These are phyloP conservation scores for Jacaranda mimosifolia DNA, from an alignment of 257 asterid genomes.

Conservation along the genomic window DNA sequence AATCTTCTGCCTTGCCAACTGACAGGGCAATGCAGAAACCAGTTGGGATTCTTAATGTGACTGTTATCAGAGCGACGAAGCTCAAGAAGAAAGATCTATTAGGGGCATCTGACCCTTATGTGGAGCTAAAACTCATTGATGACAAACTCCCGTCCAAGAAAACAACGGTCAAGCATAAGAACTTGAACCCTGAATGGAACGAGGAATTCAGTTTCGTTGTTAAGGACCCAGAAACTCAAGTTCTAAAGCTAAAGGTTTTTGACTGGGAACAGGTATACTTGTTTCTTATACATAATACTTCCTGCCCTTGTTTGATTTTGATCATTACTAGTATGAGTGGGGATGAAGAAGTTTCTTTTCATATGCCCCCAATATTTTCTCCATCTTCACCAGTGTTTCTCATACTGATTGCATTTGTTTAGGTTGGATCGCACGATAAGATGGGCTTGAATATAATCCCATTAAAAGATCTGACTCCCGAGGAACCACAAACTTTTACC, in stretches of 20 bases:
- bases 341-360: too few species aligned
- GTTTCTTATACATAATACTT: neutral
- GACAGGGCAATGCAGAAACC: conserved; percentile 90
- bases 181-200: conserved; percentile 96
- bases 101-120: conserved; percentile 93
- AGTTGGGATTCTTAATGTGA: conserved; percentile 71
- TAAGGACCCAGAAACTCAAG: conserved; percentile 80
- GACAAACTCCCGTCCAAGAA: conserved; percentile 76
- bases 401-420: neutral
- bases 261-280: conserved; percentile 83
- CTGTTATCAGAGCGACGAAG: conserved; percentile 72
- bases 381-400: neutral
- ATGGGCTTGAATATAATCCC: conserved; percentile 70
- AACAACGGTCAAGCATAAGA: conserved; percentile 72
- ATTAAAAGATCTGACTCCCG: conserved; percentile 65
- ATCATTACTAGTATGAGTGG: too few species aligned
- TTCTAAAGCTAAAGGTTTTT: conserved; percentile 53
- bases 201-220: conserved; percentile 78
- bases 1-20: conserved; percentile 1
- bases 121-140: conserved; percentile 65
- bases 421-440: conserved; percentile 86
- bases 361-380: neutral
- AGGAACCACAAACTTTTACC: conserved; percentile 63
- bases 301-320: too few species aligned
- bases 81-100: conserved; percentile 84